A percentile compares a stretch with the other conserved stretches of the same genome.
These are phyloP conservation scores for Dalbergia oliveri DNA, from an alignment of 306 rosid species.

Conservation along the genomic window DNA sequence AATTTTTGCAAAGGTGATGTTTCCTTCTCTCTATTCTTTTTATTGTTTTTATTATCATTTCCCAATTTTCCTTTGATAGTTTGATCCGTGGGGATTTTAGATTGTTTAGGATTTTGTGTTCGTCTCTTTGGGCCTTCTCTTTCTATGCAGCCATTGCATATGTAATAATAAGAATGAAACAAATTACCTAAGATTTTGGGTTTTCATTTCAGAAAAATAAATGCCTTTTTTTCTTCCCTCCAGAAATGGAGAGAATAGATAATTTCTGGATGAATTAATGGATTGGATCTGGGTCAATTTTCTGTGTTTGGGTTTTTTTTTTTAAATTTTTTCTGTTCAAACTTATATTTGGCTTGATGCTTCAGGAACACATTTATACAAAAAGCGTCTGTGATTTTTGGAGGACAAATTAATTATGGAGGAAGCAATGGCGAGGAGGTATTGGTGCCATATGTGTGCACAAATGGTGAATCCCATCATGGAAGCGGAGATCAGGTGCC, in stretches of 20 bases:
- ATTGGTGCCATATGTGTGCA: constrained; percentile 77
- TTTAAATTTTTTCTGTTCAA: not conserved
- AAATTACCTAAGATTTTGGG: not conserved
- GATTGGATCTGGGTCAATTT: not conserved
- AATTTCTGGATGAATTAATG: not conserved
- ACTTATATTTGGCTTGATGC: constrained; percentile 36
- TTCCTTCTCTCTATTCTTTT: not conserved
- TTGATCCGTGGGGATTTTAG: constrained; percentile 23
- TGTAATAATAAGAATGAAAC: not conserved
- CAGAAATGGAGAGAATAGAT: not conserved
- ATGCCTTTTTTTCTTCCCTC: not conserved
- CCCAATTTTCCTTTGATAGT: not conserved
- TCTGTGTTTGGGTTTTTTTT: not conserved
- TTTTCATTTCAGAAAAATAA: not conserved
- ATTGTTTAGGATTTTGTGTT: not conserved
- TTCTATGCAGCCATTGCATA: not conserved
- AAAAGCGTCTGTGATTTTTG: not conserved
- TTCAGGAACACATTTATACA: constrained; percentile 30
- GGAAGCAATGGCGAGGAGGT: constrained; percentile 62
- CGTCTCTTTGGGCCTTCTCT: not conserved
- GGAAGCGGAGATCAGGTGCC: constrained; percentile 73
- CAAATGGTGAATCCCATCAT: constrained; percentile 66
- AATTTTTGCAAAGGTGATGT: constrained; percentile 4
- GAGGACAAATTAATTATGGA: constrained; percentile 54
- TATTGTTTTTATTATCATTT: not conserved